Evolutionary conservation across 2,329 filamentous ascomycete species (phyloP).

Genomic region (Esteya vermicola): DNA sequence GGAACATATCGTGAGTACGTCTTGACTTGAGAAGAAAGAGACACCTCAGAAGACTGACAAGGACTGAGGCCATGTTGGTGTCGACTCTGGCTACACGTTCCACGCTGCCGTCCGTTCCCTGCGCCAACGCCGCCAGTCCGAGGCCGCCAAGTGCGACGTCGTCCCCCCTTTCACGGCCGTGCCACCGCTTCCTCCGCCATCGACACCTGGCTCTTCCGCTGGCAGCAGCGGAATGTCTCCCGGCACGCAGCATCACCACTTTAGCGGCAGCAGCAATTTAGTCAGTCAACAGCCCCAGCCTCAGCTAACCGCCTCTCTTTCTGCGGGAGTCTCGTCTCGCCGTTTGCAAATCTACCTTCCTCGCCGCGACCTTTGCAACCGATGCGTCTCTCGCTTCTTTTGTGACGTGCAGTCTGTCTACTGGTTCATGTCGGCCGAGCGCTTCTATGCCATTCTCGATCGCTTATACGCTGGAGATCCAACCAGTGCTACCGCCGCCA

Average conservation of each 20-base stretch:
- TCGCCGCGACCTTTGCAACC: constrained; percentile 14
- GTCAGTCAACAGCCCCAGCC: neutral
- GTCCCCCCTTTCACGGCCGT: constrained; percentile 9
- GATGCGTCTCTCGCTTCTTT: constrained; percentile 15
- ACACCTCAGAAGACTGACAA: neutral
- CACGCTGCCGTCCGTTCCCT: constrained; percentile 13
- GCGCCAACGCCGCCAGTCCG: constrained; percentile 6
- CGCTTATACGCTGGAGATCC: constrained; percentile 14
- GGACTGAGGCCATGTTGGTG: constrained; percentile 14
- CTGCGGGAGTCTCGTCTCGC: neutral
- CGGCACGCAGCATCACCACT: too few relatives aligned
- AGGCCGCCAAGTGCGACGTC: constrained; percentile 5
- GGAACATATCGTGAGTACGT: constrained; percentile 9
- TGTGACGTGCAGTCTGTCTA: constrained; percentile 15
- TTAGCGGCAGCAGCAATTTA: too few relatives aligned
- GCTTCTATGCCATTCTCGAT: constrained; percentile 13
- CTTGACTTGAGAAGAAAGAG: too few relatives aligned
- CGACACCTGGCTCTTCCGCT: constrained; percentile 6
- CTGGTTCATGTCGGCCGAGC: constrained; percentile 15
- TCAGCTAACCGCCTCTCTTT: neutral
- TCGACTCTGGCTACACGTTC: constrained; percentile 13
- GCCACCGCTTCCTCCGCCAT: constrained; percentile 9
- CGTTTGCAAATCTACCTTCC: constrained; percentile 13
- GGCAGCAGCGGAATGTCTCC: constrained; percentile 1
- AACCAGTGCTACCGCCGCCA: constrained; percentile 11